Evolutionary conservation across 2,329 filamentous ascomycete genomes (phyloP).

Genomic region (Xylariaceae sp.): DNA sequence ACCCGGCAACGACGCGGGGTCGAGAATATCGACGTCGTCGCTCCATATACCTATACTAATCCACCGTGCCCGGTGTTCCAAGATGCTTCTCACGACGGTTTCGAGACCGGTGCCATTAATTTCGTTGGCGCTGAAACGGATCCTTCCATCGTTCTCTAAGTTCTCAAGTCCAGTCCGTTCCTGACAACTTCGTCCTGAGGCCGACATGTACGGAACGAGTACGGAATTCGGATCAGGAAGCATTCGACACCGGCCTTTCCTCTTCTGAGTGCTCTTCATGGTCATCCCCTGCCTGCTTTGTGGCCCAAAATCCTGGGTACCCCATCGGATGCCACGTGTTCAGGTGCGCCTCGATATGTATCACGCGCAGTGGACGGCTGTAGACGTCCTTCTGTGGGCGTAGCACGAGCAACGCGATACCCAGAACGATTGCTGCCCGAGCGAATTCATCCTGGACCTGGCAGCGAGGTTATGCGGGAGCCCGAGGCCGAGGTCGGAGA

Average conservation of each 20-base stretch:
- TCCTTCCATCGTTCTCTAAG: slow-evolving; percentile 72
- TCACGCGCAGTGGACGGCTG: slow-evolving; percentile 56
- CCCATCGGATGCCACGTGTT: slow-evolving; percentile 82
- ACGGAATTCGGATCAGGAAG: slow-evolving; percentile 59
- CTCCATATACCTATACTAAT: slow-evolving; percentile 65
- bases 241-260: slow-evolving; percentile 72
- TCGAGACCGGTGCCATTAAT: slow-evolving; percentile 74
- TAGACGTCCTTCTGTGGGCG: slow-evolving; percentile 60
- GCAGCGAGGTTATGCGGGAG: slow-evolving; percentile 32
- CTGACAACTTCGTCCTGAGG: slow-evolving; percentile 69
- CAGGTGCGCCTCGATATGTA: slow-evolving; percentile 74
- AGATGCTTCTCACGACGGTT: slow-evolving; percentile 66
- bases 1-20: slow-evolving; percentile 62
- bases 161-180: slow-evolving; percentile 53
- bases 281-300: slow-evolving; percentile 69
- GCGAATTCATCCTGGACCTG: slow-evolving; percentile 56
- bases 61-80: slow-evolving; percentile 67
- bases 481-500: slow-evolving; percentile 57
- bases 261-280: slow-evolving; percentile 82
- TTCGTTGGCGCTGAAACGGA: slow-evolving; percentile 76
- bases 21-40: slow-evolving; percentile 71
- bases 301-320: slow-evolving; percentile 71
- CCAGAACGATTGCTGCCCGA: slow-evolving; percentile 66
- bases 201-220: slow-evolving; percentile 81
- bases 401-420: slow-evolving; percentile 61